Base-by-base conservation (phyloP, 345 rosid species). In the Corchorus capsularis region DNA sequence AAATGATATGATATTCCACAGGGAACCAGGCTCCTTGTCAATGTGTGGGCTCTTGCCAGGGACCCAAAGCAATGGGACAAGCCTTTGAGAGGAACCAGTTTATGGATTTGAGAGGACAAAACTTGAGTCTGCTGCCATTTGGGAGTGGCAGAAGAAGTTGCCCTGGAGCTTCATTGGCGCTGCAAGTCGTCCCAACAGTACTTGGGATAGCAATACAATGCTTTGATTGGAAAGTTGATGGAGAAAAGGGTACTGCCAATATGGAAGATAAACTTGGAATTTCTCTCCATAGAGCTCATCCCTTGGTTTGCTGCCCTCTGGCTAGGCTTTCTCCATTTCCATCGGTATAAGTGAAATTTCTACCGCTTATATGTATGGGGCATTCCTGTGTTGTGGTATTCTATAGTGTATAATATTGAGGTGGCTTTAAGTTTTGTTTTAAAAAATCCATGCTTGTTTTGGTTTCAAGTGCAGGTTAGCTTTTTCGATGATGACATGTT, bases 191-290 rank as follows among this genome's bases (percentile, higher is more conserved):
- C 35, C 81, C 78, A 20, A 63, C 81, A 11, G 52, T 78, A 17
- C 15, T 80, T 4, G 86, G 75, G 35, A 70, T 74, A 15, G 50
- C 80, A 47, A 54, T 83, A 20, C 83, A 80, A 63, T 80, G 82
- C 70, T 78, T 83, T 67, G 78, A 78, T 32, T 56, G 77, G 68
- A 67, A 60, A 20, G 54, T 82, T 72, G 73, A 73, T 77, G 83
- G 87, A 72, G 79, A 62, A 70, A 61, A 82, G 70, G 85, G 74
- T 0, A 35, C 6, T 47, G 85, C 89, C 52, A 84, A 87, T 73
- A 89, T 91, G 96, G 84, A 71, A 72, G 93, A 91, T 56, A 92
- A 87, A 17, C 68, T 52, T 54, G 92, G 93, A 16, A 60, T 87
- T 1, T 81, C 93, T 4, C 81, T 84, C 41, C 87, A 87, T 52